phyloP scores from a whole-genome alignment of 345 rosid genomes.

The Syzygium aromaticum region DNA sequence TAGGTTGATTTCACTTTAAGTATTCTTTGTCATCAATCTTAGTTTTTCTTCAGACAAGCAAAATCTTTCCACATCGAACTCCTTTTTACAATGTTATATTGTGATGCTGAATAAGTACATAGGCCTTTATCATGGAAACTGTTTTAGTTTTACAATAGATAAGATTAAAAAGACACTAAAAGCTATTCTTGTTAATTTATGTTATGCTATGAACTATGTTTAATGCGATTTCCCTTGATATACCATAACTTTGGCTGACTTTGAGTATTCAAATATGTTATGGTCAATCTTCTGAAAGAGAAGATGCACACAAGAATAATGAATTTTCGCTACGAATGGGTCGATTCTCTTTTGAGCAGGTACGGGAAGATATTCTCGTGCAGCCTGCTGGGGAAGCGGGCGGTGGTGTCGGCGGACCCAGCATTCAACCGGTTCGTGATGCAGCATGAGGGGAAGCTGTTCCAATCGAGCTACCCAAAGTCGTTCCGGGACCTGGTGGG shows the following conservation, averaged over 20 bases:
- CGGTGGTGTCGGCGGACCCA: slow-evolving; percentile 73
- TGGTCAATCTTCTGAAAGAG: not conserved
- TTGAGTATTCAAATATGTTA: not conserved
- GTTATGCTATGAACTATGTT: not conserved
- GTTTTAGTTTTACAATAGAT: not conserved
- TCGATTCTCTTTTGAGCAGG: slow-evolving; percentile 12
- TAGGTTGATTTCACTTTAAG: not conserved
- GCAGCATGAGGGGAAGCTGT: slow-evolving; percentile 76
- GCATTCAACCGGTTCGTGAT: slow-evolving; percentile 57
- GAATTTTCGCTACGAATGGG: not conserved
- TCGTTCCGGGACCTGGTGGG: slow-evolving; percentile 84
- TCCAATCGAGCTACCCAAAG: slow-evolving; percentile 81
- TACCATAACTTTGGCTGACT: not conserved
- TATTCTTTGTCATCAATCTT: not conserved
- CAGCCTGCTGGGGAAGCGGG: slow-evolving; percentile 65
- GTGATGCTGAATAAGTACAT: not conserved
- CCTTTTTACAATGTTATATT: not conserved
- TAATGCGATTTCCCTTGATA: not conserved
- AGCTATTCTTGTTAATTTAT: not conserved
- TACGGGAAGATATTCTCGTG: slow-evolving; percentile 76
- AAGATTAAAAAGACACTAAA: not conserved
- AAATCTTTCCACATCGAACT: not conserved
- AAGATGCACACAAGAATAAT: not conserved
- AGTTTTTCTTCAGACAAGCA: not conserved
- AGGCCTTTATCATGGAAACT: not conserved